These are phyloP conservation scores for Aethionema arabicum DNA, from an alignment of 345 rosid species.

Conservation along the genomic window DNA sequence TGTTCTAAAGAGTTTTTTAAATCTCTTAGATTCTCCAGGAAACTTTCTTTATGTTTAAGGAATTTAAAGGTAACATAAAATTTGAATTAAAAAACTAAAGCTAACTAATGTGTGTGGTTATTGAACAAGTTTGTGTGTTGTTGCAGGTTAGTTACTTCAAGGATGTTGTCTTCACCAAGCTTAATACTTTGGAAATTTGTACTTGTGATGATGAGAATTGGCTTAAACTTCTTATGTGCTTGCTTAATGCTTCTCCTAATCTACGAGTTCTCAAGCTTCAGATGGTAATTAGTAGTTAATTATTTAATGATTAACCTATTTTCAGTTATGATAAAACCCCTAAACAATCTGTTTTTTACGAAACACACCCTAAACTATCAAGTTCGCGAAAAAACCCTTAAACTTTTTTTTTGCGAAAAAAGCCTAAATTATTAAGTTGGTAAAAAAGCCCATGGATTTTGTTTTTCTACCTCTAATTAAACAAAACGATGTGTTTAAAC, in stretches of 20 bases:
- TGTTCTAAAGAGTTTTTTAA: not conserved
- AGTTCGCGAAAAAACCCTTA: no score
- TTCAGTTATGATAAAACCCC: no score
- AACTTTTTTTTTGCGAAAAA: no score
- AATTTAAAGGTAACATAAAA: not conserved
- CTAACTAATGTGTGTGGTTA: not conserved
- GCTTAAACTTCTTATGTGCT: not conserved
- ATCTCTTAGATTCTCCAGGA: constrained; percentile 8
- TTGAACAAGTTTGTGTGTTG: not conserved
- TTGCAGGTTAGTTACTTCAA: constrained; percentile 5
- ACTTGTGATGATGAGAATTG: constrained; percentile 9
- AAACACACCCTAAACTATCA: no score
- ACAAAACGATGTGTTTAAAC: no score
- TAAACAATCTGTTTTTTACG: no score
- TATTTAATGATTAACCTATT: no score
- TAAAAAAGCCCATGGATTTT: no score
- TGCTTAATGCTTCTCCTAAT: constrained; percentile 17
- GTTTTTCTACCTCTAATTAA: no score
- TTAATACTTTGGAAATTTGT: constrained; percentile 9
- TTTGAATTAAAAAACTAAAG: no score
- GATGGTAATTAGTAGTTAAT: not conserved
- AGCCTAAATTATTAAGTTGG: no score
- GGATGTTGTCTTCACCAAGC: constrained; percentile 17
- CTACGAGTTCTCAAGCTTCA: constrained; percentile 11
- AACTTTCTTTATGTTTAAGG: constrained; percentile 15